Evolutionary conservation across 768 basidiomycete genomes (phyloP).

Genomic region (Boletus vinaceobasis): DNA sequence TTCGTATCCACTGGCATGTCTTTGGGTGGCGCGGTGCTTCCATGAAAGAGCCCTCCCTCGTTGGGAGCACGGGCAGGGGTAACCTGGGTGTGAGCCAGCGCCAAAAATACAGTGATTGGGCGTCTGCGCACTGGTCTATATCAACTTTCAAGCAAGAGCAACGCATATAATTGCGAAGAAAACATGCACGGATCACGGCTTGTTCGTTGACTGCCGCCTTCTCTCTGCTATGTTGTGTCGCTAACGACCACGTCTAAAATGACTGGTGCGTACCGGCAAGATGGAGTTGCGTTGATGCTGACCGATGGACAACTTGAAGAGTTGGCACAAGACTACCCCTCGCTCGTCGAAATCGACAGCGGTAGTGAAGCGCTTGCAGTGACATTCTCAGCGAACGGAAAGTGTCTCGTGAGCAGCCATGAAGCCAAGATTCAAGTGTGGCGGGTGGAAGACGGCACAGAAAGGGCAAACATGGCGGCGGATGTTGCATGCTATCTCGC

Average conservation of each 20-base stretch:
- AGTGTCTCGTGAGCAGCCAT: too few relatives aligned
- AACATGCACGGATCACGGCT: too few relatives aligned
- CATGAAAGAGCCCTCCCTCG: too few relatives aligned
- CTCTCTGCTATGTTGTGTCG: background rate
- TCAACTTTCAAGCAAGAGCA: background rate
- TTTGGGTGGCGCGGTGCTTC: too few relatives aligned
- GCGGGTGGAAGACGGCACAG: background rate
- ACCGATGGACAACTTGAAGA: background rate
- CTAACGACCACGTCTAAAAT: background rate
- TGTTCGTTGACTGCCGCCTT: background rate
- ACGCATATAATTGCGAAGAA: background rate
- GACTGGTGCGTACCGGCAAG: background rate
- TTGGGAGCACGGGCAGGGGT: too few relatives aligned
- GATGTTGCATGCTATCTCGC: background rate
- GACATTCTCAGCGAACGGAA: too few relatives aligned
- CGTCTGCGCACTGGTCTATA: background rate
- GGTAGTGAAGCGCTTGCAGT: too few relatives aligned
- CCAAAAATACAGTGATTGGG: background rate
- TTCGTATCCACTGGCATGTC: too few relatives aligned
- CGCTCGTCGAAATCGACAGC: background rate
- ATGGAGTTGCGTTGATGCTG: background rate
- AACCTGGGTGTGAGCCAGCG: too few relatives aligned
- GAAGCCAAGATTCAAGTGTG: background rate
- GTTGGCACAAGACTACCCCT: background rate
- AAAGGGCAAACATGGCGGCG: background rate